Evolutionary conservation across 148 eudicot species (phyloP).

Genomic region (Euryodendron excelsum): DNA sequence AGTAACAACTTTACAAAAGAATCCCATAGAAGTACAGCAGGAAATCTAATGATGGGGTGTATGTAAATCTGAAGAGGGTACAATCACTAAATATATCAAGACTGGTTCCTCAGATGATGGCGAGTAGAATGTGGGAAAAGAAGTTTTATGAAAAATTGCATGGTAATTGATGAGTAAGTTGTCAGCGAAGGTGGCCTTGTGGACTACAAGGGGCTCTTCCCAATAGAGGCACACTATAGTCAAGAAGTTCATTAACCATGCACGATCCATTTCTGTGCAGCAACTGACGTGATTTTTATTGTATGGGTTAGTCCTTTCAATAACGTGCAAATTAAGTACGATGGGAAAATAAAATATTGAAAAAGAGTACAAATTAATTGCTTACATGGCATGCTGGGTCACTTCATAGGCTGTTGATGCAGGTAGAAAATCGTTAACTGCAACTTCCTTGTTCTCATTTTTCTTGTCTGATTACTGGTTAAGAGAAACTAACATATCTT

Average conservation of each 20-base stretch:
- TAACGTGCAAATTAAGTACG: neutral
- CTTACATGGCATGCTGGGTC: constrained; percentile 56
- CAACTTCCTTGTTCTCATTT: constrained; percentile 66
- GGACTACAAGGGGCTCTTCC: too few species aligned
- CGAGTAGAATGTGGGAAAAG: neutral
- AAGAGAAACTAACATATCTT: constrained; percentile 16
- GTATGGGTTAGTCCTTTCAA: neutral
- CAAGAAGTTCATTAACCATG: too few species aligned
- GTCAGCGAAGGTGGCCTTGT: too few species aligned
- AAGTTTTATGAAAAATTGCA: too few species aligned
- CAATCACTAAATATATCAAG: neutral
- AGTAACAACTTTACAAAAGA: neutral
- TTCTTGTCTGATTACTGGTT: constrained; percentile 49
- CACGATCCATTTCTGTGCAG: too few species aligned
- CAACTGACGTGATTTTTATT: neutral
- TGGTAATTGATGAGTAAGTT: too few species aligned
- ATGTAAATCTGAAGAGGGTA: neutral
- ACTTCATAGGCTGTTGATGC: constrained; percentile 40
- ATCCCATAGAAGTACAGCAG: too few species aligned
- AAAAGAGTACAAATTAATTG: neutral
- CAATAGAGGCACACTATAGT: too few species aligned
- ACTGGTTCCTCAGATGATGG: neutral
- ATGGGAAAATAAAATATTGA: neutral
- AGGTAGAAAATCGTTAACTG: constrained; percentile 57
- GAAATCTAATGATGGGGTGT: too few species aligned